Evolutionary conservation across 208 protist genomes (phyloP), one percentile per base, ranked within the genome.

Genomic region (Porcisia hertigi): DNA sequence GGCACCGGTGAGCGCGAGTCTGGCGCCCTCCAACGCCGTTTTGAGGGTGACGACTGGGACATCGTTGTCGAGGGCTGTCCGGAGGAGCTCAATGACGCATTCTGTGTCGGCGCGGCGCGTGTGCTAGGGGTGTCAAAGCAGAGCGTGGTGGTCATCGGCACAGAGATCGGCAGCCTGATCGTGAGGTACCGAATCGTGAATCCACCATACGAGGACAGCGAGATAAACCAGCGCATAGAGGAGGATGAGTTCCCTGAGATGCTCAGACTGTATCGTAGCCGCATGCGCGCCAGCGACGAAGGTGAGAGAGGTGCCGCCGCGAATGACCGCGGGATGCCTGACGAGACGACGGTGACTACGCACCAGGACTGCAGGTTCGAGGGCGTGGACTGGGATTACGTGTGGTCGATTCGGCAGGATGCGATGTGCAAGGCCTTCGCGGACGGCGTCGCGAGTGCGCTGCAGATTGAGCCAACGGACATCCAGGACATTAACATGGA

Each of bases 31-130:
- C 84, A 88, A 82, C 82, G 84, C 76, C 64, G 55, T 54, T 93
- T 93, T 64, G 82, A 89, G 41, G 86, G 89, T 71, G 85, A 88
- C 39, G 89, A 89, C 79, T 93, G 87, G 89, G 86, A 90, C 69
- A 75, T 91, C 69, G 16, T 91, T 30, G 54, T 93, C 1, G 84
- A 84, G 1, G 71, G 67, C 45, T 75, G 55, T 74, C 80, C 75
- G n/a, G 75, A 84, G 41, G 76, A 91, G 25, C 57, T 91, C n/a
- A 69, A 78, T 75, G 76, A 77, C n/a, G 80, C 83, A 41, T 93
- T 93, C 79, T 23, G 79, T 67, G 60, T 69, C 36, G 89, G 84
- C 49, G 79, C 76, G 25, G 80, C 87, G 25, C 77, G 86, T 60
- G 39, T 66, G 25, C 73, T 93, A 23, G 77, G 73, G 67, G 81